Evolutionary conservation across 768 basidiomycete species (phyloP).

Genomic region (Termitomyces sp.): DNA sequence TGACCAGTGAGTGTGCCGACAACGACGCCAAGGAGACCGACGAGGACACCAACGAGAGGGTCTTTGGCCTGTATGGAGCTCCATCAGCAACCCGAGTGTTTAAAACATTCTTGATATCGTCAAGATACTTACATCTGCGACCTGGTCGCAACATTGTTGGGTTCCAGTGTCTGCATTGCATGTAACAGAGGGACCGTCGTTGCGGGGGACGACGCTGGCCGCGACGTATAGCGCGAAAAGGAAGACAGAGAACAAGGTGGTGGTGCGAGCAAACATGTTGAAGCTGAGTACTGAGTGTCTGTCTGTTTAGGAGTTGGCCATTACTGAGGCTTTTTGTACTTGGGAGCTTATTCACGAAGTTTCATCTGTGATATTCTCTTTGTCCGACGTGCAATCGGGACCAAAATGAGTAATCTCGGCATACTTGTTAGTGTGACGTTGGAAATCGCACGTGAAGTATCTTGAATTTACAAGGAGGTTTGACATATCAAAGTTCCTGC

Average conservation of each 20-base stretch:
- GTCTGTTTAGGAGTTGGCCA: too few species aligned
- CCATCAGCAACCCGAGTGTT: neutral
- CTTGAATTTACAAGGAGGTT: too few species aligned
- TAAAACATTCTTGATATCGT: neutral
- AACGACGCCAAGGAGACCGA: constrained; percentile 9
- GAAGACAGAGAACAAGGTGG: constrained; percentile 10
- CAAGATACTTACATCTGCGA: neutral
- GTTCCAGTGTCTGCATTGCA: constrained; percentile 4
- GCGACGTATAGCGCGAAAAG: constrained; percentile 5
- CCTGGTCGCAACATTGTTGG: constrained; percentile 2
- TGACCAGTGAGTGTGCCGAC: neutral
- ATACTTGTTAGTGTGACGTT: neutral
- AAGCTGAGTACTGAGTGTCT: too few species aligned
- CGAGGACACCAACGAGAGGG: constrained; percentile 3
- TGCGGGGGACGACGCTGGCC: constrained; percentile 3
- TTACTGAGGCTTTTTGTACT: constrained; percentile 3
- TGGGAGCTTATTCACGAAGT: neutral
- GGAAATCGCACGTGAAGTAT: neutral
- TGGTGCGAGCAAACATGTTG: constrained; percentile 10
- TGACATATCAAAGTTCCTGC: neutral
- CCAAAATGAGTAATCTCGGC: neutral
- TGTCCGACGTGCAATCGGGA: neutral
- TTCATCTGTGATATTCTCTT: neutral
- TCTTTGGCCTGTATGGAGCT: neutral
- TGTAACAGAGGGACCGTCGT: neutral